A percentile compares a stretch with the other conserved stretches of the same genome.
These are phyloP conservation scores for Quillaja saponaria DNA, from an alignment of 306 rosid genomes.

Conservation along the genomic window DNA sequence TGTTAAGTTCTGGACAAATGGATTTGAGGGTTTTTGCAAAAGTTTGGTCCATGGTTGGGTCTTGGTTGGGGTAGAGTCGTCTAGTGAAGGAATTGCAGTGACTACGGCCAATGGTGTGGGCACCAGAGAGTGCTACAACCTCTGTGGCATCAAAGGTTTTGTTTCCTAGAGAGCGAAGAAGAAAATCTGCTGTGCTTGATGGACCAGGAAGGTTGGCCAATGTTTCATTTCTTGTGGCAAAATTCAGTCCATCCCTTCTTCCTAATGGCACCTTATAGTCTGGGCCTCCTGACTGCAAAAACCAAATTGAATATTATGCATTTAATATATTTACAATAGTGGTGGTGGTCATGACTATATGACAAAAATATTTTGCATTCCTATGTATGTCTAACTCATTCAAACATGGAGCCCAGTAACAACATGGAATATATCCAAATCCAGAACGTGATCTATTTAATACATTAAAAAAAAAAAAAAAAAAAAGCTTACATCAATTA, in stretches of 20 bases:
- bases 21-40: slow-evolving; percentile 47
- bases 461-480: too few species aligned
- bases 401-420: too few species aligned
- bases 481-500: too few species aligned
- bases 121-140: slow-evolving; percentile 67
- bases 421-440: too few species aligned
- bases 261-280: slow-evolving; percentile 59
- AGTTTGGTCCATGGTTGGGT: slow-evolving; percentile 55
- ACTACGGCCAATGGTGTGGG: slow-evolving; percentile 66
- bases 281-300: slow-evolving; percentile 68
- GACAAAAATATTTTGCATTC: too few species aligned
- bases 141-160: slow-evolving; percentile 59
- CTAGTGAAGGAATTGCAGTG: slow-evolving; percentile 49
- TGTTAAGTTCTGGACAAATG: slow-evolving; percentile 10
- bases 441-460: too few species aligned
- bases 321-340: too few species aligned
- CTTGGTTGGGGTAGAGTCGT: slow-evolving; percentile 63
- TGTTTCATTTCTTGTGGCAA: slow-evolving; percentile 40
- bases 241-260: slow-evolving; percentile 54
- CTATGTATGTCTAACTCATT: too few species aligned
- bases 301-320: neutral
- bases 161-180: slow-evolving; percentile 40
- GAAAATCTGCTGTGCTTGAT: slow-evolving; percentile 30
- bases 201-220: slow-evolving; percentile 51
- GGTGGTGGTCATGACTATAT: too few species aligned